A percentile compares a stretch with the other conserved stretches of the same genome.
These are phyloP conservation scores for Fusarium sp. DNA, from an alignment of 2,329 filamentous ascomycete genomes.

Conservation along the genomic window DNA sequence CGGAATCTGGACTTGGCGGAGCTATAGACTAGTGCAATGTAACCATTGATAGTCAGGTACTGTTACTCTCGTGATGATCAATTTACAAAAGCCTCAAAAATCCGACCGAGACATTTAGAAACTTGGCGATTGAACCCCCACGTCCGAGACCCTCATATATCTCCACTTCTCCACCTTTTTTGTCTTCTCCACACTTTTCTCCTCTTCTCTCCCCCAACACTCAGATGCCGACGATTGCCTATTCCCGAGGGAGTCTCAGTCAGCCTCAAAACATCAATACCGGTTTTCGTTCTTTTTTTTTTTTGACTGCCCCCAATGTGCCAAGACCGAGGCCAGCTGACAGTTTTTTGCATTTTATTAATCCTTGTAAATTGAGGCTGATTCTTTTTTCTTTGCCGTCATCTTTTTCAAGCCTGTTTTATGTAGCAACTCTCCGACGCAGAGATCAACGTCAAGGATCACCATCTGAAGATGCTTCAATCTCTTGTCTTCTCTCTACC, in stretches of 20 bases:
- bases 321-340: slow-evolving; percentile 1
- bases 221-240: slow-evolving; percentile 8
- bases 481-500: not conserved
- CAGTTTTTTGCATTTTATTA: not conserved
- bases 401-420: not conserved
- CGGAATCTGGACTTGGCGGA: slow-evolving; percentile 58
- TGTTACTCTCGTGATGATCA: not conserved
- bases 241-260: not conserved
- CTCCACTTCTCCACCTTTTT: not conserved
- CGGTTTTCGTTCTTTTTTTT: not conserved
- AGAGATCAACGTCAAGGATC: not conserved
- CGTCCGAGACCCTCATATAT: too few species aligned
- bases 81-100: not conserved
- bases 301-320: not conserved
- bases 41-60: not conserved
- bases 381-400: not conserved
- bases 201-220: slow-evolving; percentile 27
- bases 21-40: slow-evolving; percentile 17
- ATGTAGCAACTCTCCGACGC: not conserved
- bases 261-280: slow-evolving; percentile 11
- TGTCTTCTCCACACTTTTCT: slow-evolving; percentile 27
- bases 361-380: not conserved
- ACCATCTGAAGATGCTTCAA: not conserved
- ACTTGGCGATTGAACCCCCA: slow-evolving; percentile 8
- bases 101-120: not conserved